Conservation (phyloP, 371 early-diverging fungal genomes). For the Zychaea mexicana region DNA sequence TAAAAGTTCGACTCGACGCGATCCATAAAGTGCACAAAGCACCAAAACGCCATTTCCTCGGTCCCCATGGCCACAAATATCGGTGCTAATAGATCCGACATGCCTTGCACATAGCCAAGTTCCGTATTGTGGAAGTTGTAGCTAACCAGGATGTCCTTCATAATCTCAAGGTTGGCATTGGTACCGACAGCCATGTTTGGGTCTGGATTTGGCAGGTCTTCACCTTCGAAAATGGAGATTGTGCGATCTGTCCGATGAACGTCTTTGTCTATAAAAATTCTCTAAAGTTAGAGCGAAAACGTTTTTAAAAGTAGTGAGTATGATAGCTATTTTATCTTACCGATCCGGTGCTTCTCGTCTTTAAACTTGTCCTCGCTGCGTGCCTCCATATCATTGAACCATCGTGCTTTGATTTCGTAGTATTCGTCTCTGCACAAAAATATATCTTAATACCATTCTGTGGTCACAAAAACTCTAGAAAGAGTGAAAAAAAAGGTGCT, state of each 20-base stretch:
- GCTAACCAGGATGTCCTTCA: conserved; percentile 89
- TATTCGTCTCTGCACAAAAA: conserved; percentile 81
- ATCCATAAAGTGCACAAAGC: conserved; percentile 89
- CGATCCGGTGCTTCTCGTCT: conserved; percentile 86
- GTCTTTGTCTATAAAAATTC: conserved; percentile 74
- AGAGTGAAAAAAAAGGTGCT: conserved; percentile 12
- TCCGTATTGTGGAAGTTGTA: conserved; percentile 83
- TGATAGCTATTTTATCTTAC: conserved; percentile 25
- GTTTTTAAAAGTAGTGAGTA: background rate
- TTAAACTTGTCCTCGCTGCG: conserved; percentile 61
- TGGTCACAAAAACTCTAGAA: too few relatives aligned
- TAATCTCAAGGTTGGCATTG: conserved; percentile 74
- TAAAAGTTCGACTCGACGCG: conserved; percentile 80
- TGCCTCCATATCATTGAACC: conserved; percentile 72
- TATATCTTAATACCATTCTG: too few relatives aligned
- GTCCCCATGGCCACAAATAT: conserved; percentile 85
- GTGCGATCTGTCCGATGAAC: conserved; percentile 91
- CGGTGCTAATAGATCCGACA: conserved; percentile 93
- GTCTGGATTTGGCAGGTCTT: conserved; percentile 63
- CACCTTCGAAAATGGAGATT: conserved; percentile 75
- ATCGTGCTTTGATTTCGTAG: conserved; percentile 72
- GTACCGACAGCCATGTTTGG: conserved; percentile 60
- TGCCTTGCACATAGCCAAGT: conserved; percentile 90
- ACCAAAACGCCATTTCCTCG: conserved; percentile 93
- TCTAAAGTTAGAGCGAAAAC: background rate